phyloP scores from a whole-genome alignment of 208 protist species.

The Crithidia expoeki region DNA sequence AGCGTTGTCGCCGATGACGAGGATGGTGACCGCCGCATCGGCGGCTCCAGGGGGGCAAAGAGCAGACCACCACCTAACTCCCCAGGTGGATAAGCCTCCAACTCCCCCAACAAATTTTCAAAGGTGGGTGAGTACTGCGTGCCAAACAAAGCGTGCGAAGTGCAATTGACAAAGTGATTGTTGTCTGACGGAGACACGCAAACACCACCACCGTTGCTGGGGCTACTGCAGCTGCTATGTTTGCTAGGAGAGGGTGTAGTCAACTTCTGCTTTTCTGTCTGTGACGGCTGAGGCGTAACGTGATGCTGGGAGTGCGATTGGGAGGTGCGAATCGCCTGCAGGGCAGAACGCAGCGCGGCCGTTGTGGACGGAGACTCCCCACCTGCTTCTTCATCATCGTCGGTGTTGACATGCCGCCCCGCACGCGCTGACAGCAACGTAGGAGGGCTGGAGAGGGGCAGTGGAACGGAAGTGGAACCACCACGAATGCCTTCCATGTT shows the following conservation, averaged over 20 bases:
- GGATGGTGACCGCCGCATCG: background rate
- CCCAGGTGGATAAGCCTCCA: conserved; percentile 20
- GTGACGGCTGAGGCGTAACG: background rate
- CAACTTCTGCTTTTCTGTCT: background rate
- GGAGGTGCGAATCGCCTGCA: conserved; percentile 13
- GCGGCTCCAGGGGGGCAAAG: background rate
- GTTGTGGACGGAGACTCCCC: conserved; percentile 24
- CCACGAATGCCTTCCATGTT: background rate
- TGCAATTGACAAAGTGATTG: background rate
- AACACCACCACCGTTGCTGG: background rate
- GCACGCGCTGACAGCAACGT: background rate
- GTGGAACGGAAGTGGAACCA: background rate
- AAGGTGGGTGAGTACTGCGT: conserved; percentile 30
- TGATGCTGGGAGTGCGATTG: conserved; percentile 2
- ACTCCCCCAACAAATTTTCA: conserved; percentile 26
- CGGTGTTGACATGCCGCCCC: conserved; percentile 1
- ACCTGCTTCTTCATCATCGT: conserved; percentile 34
- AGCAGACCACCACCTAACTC: conserved; percentile 6
- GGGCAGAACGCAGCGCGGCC: conserved; percentile 13
- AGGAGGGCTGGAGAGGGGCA: background rate
- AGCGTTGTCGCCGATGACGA: background rate
- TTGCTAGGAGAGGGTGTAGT: background rate
- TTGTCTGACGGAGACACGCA: background rate
- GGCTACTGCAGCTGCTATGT: background rate
- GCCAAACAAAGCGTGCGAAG: conserved; percentile 12